Evolutionary conservation across 495 filamentous ascomycete species (phyloP).

Genomic region (Neurospora tetraspora): DNA sequence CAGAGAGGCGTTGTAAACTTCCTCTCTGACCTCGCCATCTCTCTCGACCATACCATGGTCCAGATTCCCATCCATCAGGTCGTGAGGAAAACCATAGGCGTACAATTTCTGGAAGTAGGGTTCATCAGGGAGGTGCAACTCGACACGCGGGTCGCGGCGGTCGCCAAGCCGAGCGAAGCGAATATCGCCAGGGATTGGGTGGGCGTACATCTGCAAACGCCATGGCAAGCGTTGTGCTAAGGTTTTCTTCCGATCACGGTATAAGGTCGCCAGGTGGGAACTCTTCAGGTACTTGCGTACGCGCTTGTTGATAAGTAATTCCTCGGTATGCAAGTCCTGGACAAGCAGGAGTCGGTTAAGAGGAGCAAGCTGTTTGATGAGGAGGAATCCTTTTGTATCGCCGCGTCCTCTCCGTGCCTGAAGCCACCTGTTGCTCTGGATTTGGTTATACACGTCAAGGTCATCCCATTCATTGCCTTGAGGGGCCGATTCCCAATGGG

Average conservation of each 20-base stretch:
- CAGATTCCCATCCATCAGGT: neutral
- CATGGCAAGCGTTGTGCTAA: neutral
- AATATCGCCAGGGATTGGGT: neutral
- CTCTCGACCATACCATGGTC: neutral
- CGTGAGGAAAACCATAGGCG: neutral
- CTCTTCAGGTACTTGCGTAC: neutral
- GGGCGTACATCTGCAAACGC: neutral
- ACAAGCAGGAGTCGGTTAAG: neutral
- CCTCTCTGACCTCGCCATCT: neutral
- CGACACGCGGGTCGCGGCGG: neutral
- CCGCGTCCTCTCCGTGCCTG: neutral
- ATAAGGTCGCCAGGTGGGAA: neutral
- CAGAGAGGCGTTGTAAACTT: neutral
- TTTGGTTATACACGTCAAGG: neutral
- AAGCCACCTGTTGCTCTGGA: neutral
- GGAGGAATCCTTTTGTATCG: neutral
- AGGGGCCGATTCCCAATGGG: neutral
- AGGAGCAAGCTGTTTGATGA: neutral
- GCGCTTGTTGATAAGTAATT: slow-evolving; percentile 4
- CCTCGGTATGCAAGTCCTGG: neutral
- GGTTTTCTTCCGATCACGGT: neutral
- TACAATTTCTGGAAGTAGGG: slow-evolving; percentile 3
- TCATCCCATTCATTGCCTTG: neutral
- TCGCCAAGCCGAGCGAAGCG: slow-evolving; percentile 2
- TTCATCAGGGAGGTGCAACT: neutral